Percentiles rank a stretch among this genome's conserved stretches.
phyloP scores from a whole-genome alignment of 2,329 filamentous ascomycete species.

The Fusarium citri region DNA sequence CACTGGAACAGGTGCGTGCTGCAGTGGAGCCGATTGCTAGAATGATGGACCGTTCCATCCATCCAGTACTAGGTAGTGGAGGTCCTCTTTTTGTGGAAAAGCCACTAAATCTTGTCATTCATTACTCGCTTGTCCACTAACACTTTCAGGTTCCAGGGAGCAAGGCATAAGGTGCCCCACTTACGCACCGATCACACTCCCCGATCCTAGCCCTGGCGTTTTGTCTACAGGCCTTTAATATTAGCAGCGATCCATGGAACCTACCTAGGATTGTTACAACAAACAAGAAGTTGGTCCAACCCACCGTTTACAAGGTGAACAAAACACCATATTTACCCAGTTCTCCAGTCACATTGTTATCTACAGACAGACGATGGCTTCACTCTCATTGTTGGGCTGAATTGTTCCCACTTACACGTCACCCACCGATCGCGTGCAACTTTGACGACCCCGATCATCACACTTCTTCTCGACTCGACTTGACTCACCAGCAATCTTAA shows the following conservation, averaged over 20 bases:
- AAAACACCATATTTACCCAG: constrained; percentile 4
- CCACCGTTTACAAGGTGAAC: constrained; percentile 1
- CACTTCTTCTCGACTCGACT: neutral
- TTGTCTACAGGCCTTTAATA: constrained; percentile 4
- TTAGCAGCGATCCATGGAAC: neutral
- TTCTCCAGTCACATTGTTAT: neutral
- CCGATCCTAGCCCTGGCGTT: constrained; percentile 28
- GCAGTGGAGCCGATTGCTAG: constrained; percentile 19
- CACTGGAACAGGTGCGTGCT: constrained; percentile 13
- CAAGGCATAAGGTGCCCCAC: constrained; percentile 23
- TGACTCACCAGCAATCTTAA: neutral
- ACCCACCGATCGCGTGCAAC: constrained; percentile 30
- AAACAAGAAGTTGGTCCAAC: constrained; percentile 4
- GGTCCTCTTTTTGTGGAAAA: constrained; percentile 11
- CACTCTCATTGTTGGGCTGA: constrained; percentile 16
- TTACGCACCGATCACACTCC: constrained; percentile 24
- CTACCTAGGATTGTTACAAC: neutral
- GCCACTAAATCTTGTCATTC: constrained; percentile 27
- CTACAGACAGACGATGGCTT: constrained; percentile 21
- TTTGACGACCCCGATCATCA: constrained; percentile 9
- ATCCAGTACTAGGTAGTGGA: too few relatives aligned
- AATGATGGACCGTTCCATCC: constrained; percentile 4
- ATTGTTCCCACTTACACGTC: constrained; percentile 7
- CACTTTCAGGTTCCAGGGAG: neutral
- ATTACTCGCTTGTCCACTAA: constrained; percentile 15